Conservation (phyloP, 2,329 filamentous ascomycete species). For the Curvularia sp. region DNA sequence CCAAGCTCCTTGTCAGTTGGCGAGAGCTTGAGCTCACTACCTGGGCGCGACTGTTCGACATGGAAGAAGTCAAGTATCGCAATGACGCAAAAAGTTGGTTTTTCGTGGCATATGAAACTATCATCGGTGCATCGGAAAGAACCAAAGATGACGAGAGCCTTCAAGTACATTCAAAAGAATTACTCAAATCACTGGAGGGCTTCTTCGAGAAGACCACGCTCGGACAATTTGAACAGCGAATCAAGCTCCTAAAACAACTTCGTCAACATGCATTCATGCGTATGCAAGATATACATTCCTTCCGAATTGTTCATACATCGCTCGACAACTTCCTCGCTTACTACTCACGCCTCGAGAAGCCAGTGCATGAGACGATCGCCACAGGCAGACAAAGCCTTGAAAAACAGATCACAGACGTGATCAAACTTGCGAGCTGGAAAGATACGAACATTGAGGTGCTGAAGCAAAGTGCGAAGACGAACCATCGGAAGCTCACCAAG, state of each 20-base stretch:
- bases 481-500: conserved; percentile 90
- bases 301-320: conserved; percentile 67
- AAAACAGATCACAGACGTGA: conserved; percentile 90
- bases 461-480: conserved; percentile 85
- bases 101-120: conserved; percentile 92
- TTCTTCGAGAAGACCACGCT: conserved; percentile 82
- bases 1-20: conserved; percentile 84
- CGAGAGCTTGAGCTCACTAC: conserved; percentile 88
- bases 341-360: conserved; percentile 73
- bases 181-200: conserved; percentile 77
- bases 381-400: conserved; percentile 79
- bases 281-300: conserved; percentile 57
- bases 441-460: conserved; percentile 93
- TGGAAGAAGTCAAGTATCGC: conserved; percentile 77
- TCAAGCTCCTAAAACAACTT: conserved; percentile 71
- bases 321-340: conserved; percentile 79
- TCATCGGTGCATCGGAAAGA: conserved; percentile 76
- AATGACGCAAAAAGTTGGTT: conserved; percentile 90
- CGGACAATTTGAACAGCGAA: conserved; percentile 78
- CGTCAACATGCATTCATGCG: conserved; percentile 71
- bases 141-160: conserved; percentile 67
- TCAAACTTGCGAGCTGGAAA: conserved; percentile 95
- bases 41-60: conserved; percentile 87
- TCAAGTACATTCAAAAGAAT: conserved; percentile 67
- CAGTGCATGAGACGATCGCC: conserved; percentile 69